phyloP scores from a whole-genome alignment of 495 filamentous ascomycete genomes.

The Cercophora sp. region DNA sequence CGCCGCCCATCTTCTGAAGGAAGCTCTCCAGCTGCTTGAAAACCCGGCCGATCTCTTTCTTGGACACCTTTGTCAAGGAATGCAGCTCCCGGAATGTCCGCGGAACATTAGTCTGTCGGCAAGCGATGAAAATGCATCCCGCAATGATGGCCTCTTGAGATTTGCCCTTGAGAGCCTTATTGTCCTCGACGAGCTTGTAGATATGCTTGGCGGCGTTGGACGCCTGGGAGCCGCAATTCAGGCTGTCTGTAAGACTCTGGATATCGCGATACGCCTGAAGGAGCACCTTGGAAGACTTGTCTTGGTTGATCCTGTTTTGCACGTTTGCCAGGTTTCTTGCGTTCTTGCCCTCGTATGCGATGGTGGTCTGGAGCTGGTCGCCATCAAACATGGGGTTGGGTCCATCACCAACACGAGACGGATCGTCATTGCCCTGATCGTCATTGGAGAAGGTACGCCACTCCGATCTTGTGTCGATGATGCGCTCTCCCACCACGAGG shows the following conservation, averaged over 20 bases:
- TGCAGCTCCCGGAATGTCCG: slow-evolving; percentile 93
- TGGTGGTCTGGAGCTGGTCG: slow-evolving; percentile 85
- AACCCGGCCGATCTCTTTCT: slow-evolving; percentile 94
- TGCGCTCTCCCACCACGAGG: slow-evolving; percentile 82
- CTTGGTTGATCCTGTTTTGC: slow-evolving; percentile 83
- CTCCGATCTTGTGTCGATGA: slow-evolving; percentile 92
- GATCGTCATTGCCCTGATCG: slow-evolving; percentile 89
- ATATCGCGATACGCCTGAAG: slow-evolving; percentile 87
- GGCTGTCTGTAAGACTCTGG: slow-evolving; percentile 77
- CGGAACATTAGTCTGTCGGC: slow-evolving; percentile 78
- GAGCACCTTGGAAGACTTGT: slow-evolving; percentile 73
- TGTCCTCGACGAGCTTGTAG: slow-evolving; percentile 89
- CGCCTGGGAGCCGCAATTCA: slow-evolving; percentile 72
- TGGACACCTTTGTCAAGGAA: slow-evolving; percentile 84
- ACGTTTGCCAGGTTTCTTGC: slow-evolving; percentile 74
- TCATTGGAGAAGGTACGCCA: slow-evolving; percentile 99
- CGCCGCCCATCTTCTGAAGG: slow-evolving; percentile 54
- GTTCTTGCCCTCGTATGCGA: slow-evolving; percentile 72
- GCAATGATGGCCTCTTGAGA: slow-evolving; percentile 90
- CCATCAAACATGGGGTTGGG: slow-evolving; percentile 84
- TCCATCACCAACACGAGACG: slow-evolving; percentile 93
- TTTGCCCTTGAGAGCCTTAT: slow-evolving; percentile 91
- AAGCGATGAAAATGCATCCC: slow-evolving; percentile 95
- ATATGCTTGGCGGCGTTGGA: slow-evolving; percentile 87
- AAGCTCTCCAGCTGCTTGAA: slow-evolving; percentile 93